A percentile compares a stretch with the other conserved stretches of the same genome.
These are phyloP conservation scores for Aquilaria malaccensis DNA, from an alignment of 345 rosid species.

Conservation along the genomic window DNA sequence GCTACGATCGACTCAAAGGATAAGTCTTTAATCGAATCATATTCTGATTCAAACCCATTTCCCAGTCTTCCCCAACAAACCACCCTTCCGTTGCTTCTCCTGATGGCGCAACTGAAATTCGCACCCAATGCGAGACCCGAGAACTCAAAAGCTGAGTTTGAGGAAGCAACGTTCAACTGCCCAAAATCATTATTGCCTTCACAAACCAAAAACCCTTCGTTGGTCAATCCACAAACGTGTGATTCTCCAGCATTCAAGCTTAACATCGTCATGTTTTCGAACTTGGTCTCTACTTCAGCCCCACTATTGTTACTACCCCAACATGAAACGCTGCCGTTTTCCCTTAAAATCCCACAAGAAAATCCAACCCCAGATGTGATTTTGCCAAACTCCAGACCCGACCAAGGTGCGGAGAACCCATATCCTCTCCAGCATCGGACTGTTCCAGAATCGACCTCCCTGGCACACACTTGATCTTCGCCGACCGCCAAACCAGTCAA, in stretches of 20 bases:
- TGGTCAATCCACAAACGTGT: slow-evolving; percentile 46
- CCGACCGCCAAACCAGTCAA: slow-evolving; percentile 45
- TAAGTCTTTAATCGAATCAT: slow-evolving; percentile 8
- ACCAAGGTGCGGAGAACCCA: slow-evolving; percentile 19
- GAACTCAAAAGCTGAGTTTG: slow-evolving; percentile 35
- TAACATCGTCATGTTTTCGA: slow-evolving; percentile 31
- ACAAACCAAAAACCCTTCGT: slow-evolving; percentile 32
- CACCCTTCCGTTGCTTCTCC: slow-evolving; percentile 31
- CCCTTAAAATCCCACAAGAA: slow-evolving; percentile 44
- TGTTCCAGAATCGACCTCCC: slow-evolving; percentile 30
- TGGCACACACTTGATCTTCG: slow-evolving; percentile 47
- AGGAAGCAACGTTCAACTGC: slow-evolving; percentile 30
- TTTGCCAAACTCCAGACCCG: slow-evolving; percentile 20
- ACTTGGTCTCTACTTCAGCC: slow-evolving; percentile 30
- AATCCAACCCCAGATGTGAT: slow-evolving; percentile 52
- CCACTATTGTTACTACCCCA: slow-evolving; percentile 36
- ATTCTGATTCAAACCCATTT: slow-evolving; percentile 12
- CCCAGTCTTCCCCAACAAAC: slow-evolving; percentile 45
- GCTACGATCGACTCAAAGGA: slow-evolving; percentile 43
- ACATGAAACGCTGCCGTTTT: slow-evolving; percentile 27
- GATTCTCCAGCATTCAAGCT: slow-evolving; percentile 39
- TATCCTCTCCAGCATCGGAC: slow-evolving; percentile 55
- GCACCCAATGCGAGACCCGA: slow-evolving; percentile 33
- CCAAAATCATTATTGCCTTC: slow-evolving; percentile 33
- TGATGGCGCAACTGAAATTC: slow-evolving; percentile 36